phyloP scores from a whole-genome alignment of 495 filamentous ascomycete species.

The Aspergillus biplanus region DNA sequence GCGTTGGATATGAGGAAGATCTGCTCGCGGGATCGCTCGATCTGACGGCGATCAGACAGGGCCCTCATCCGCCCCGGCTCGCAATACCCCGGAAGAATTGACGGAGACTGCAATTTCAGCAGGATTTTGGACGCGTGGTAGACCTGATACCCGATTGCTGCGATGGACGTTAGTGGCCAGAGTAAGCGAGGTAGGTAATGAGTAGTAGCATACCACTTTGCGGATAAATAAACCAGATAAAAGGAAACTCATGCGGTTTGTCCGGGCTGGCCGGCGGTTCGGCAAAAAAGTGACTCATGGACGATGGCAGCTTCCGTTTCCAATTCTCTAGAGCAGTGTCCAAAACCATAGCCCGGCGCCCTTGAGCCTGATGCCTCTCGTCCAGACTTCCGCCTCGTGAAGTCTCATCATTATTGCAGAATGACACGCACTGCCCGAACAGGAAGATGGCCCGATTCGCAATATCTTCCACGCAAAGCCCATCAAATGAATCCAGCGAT shows the following conservation, averaged over 20 bases:
- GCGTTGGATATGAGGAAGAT: constrained; percentile 15
- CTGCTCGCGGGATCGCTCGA: constrained; percentile 7
- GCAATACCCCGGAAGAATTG: neutral
- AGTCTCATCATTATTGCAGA: neutral
- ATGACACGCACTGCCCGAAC: constrained; percentile 12
- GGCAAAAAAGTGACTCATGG: neutral
- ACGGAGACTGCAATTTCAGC: neutral
- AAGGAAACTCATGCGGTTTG: constrained; percentile 2
- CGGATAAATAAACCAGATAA: constrained; percentile 11
- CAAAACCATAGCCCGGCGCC: neutral
- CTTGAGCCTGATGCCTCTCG: neutral
- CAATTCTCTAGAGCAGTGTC: neutral
- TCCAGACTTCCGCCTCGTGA: neutral
- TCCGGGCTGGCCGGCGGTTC: neutral
- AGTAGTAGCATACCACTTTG: constrained; percentile 3
- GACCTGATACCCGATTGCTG: constrained; percentile 9
- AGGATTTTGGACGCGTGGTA: constrained; percentile 21
- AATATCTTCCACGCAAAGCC: constrained; percentile 5
- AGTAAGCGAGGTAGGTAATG: neutral
- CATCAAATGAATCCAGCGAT: neutral
- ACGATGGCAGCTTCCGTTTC: constrained; percentile 3
- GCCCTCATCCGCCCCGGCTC: neutral
- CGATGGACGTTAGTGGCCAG: neutral
- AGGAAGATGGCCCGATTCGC: constrained; percentile 9
- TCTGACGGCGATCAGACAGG: neutral